These are phyloP conservation scores for Phascolomyces articulosus DNA, from an alignment of 371 early-diverging fungal species.

Conservation along the genomic window DNA sequence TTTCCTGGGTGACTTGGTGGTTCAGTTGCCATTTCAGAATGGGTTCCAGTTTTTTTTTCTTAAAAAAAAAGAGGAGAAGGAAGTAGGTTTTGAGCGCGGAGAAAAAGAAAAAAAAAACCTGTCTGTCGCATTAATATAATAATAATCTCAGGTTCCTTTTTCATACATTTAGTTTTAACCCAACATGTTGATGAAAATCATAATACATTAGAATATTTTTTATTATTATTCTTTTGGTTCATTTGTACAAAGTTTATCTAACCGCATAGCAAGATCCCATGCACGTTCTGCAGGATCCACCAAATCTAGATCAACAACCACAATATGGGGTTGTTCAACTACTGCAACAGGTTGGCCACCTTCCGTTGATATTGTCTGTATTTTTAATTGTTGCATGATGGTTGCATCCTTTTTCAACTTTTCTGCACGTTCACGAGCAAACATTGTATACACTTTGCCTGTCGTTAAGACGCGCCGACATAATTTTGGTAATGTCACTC, in stretches of 20 bases:
- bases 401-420: not conserved
- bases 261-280: not conserved
- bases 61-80: not conserved
- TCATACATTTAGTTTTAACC: no score
- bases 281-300: not conserved
- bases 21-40: no score
- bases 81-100: no score
- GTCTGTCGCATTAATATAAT: not conserved
- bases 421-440: not conserved
- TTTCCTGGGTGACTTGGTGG: constrained; percentile 13
- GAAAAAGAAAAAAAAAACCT: not conserved
- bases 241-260: not conserved
- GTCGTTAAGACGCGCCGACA: not conserved
- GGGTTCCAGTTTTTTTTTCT: no score
- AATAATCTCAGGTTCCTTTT: no score
- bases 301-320: not conserved
- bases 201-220: no score
- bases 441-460: not conserved
- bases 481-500: not conserved
- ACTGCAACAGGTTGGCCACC: not conserved
- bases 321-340: not conserved
- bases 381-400: not conserved
- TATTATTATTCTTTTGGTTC: no score
- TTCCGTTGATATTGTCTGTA: not conserved
- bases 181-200: no score